Evolutionary conservation across 2,329 filamentous ascomycete genomes (phyloP), one percentile per base, ranked within the genome.

Genomic region (Lachnellula willkommii): DNA sequence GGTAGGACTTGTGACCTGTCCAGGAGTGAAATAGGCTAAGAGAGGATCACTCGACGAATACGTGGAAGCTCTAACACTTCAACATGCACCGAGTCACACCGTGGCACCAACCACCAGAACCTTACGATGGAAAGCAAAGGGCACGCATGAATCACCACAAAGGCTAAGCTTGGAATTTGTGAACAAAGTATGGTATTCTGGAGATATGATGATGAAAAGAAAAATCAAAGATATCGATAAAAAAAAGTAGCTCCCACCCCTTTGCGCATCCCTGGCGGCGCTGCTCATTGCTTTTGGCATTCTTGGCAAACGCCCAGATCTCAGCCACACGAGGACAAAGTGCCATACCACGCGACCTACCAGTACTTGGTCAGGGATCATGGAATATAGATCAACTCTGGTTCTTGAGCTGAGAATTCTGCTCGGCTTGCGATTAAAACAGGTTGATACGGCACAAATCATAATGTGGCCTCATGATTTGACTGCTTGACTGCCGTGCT

Each of bases 301-400:
- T 39, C 48, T 50, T 50, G 35, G 48, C 48, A 17, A 24, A 50
- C 36, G 48, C 48, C 48, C 35, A 20, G 7, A 50, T 50, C 36
- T 24, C 32, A 22, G 48, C 48, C 48, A 50, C 48, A 39, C n/a
- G 17, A 50, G 20, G 32, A 39, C 48, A 22, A 40, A 11, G 17
- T 50, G 12, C 32, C 36, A 50, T 24, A 12, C 22, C 15, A 32
- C 15, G 20, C 32, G 36, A 50, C 36, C 48, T 50, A 50, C 48
- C 32, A 42, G 14, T 50, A 24, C 20, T 50, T 40, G 42, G 11
- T n/a, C 20, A n/a, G 8, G 14, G 15, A 50, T 50, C 39, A 40
- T 28, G 11, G 17, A 26, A 37, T n/a, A 49, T 39, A 35, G 24
- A 24, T 40, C 48, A 40, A 12, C 28, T 4, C 28, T 9, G 28